phyloP scores from a whole-genome alignment of 345 rosid species.

The Cardamine chenopodiifolia region DNA sequence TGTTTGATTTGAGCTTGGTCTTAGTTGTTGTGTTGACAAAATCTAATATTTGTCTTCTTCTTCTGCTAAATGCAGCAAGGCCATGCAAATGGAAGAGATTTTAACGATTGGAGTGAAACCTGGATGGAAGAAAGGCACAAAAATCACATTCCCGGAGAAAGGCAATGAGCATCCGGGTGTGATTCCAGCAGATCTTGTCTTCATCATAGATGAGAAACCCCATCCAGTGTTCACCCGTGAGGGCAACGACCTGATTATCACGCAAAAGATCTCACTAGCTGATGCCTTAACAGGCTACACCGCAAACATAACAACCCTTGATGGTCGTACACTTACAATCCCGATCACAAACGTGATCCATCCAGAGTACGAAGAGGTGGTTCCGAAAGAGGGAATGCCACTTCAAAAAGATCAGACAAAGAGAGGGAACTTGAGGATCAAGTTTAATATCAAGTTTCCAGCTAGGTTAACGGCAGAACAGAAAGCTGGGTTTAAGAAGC shows the following conservation, averaged over 20 bases:
- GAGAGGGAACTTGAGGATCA: constrained; percentile 63
- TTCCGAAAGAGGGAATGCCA: constrained; percentile 66
- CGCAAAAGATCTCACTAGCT: constrained; percentile 51
- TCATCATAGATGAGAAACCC: constrained; percentile 65
- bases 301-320: constrained; percentile 53
- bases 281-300: constrained; percentile 71
- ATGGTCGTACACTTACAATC: constrained; percentile 54
- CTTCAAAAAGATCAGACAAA: constrained; percentile 58
- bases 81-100: constrained; percentile 47
- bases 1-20: constrained; percentile 11
- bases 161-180: constrained; percentile 53
- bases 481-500: constrained; percentile 56
- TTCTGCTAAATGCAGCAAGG: constrained; percentile 42
- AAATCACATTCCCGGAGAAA: constrained; percentile 58
- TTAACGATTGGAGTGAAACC: constrained; percentile 54
- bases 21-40: neutral
- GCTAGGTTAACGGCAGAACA: constrained; percentile 53
- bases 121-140: constrained; percentile 63
- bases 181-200: constrained; percentile 54
- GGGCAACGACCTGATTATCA: constrained; percentile 56
- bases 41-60: neutral
- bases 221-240: constrained; percentile 60
- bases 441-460: constrained; percentile 67
- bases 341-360: constrained; percentile 53
- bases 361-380: constrained; percentile 59